phyloP scores from a whole-genome alignment of 352 stramenopile genomes.

The Phytophthora pinifolia region DNA sequence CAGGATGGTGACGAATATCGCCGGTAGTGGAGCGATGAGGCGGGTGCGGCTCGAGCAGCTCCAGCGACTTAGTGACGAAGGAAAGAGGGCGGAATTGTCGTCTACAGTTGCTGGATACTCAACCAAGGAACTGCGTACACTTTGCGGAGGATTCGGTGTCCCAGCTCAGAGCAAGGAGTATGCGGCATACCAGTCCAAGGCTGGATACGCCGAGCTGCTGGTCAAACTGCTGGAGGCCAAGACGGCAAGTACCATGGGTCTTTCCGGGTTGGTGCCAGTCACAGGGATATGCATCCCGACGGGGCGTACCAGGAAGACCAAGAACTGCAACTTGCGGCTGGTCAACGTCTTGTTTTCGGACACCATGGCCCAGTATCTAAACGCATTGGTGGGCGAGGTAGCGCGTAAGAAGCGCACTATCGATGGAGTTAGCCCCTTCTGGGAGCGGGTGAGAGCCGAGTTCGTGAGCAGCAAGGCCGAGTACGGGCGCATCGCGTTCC shows the following conservation, averaged over 20 bases:
- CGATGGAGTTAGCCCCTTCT: constrained; percentile 7
- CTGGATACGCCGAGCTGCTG: constrained; percentile 9
- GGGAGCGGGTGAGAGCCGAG: constrained; percentile 9
- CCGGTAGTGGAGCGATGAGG: background rate
- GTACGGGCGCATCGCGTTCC: constrained; percentile 5
- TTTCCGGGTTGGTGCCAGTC: background rate
- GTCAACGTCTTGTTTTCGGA: constrained; percentile 17
- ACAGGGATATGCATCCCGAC: background rate
- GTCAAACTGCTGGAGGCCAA: constrained; percentile 13
- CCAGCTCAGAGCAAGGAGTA: constrained; percentile 17
- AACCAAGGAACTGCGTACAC: constrained; percentile 11
- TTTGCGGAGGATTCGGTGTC: constrained; percentile 12
- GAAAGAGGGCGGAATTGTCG: constrained; percentile 5
- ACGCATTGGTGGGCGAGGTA: background rate
- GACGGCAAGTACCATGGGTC: background rate
- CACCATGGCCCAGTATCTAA: constrained; percentile 2
- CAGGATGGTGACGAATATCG: background rate
- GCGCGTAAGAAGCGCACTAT: constrained; percentile 3
- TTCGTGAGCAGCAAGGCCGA: constrained; percentile 12
- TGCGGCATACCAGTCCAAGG: constrained; percentile 17
- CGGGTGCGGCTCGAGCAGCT: constrained; percentile 12
- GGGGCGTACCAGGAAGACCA: constrained; percentile 13
- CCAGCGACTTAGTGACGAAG: constrained; percentile 13
- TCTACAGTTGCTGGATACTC: constrained; percentile 3
- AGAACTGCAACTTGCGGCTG: constrained; percentile 16